A percentile compares a stretch with the other conserved stretches of the same genome.
These are phyloP conservation scores for Geotrichum aggregatum DNA, from an alignment of 1,139 yeast genomes.

Conservation along the genomic window DNA sequence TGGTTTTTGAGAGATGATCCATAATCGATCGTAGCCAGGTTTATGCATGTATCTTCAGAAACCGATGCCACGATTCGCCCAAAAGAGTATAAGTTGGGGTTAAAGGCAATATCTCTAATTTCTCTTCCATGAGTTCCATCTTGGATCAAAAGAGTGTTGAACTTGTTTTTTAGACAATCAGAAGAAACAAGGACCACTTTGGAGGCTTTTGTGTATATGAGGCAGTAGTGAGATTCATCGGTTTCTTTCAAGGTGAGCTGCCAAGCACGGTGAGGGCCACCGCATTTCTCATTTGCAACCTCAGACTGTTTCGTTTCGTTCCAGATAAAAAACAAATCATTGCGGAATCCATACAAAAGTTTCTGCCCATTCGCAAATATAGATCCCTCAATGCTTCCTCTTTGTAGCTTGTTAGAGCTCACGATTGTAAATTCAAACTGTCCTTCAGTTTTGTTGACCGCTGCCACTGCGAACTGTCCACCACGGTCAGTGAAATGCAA, in stretches of 20 bases:
- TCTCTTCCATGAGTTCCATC: conserved; percentile 90
- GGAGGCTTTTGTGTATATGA: conserved; percentile 54
- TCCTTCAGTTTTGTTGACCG: background rate
- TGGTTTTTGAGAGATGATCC: conserved; percentile 45
- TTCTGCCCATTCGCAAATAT: conserved; percentile 49
- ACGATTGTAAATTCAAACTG: conserved; percentile 38
- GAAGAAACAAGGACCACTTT: conserved; percentile 20
- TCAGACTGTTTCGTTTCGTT: conserved; percentile 77
- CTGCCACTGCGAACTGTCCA: conserved; percentile 29
- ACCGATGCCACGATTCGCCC: conserved; percentile 56
- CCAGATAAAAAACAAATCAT: conserved; percentile 73
- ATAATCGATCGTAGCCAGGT: conserved; percentile 48
- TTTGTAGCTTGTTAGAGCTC: conserved; percentile 61
- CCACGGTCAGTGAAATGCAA: conserved; percentile 33
- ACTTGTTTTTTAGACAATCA: conserved; percentile 27
- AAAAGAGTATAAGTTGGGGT: conserved; percentile 28
- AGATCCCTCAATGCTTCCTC: conserved; percentile 75
- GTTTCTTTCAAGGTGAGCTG: conserved; percentile 39
- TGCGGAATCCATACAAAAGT: conserved; percentile 74
- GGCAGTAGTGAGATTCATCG: conserved; percentile 34
- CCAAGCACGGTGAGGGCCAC: conserved; percentile 91
- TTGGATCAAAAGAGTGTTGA: conserved; percentile 36
- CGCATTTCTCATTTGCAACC: conserved; percentile 68
- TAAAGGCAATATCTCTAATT: conserved; percentile 39
- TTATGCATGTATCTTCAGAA: conserved; percentile 81